phyloP scores from a whole-genome alignment of 2,329 filamentous ascomycete genomes.

The Decorospora gaudefroyi region DNA sequence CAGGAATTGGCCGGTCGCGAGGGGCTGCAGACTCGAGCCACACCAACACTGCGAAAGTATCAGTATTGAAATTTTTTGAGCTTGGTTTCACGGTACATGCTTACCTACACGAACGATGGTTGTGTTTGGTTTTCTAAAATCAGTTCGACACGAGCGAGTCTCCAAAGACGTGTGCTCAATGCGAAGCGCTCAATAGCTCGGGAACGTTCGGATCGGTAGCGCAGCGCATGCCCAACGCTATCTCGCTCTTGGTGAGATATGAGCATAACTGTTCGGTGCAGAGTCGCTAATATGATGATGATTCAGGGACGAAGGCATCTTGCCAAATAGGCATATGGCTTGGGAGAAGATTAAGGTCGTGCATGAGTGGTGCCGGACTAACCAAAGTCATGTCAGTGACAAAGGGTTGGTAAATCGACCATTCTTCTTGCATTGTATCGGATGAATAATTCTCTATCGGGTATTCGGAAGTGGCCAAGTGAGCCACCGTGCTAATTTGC shows the following conservation, averaged over 20 bases:
- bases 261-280: constrained; percentile 27
- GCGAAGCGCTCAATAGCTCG: not conserved
- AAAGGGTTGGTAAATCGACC: constrained; percentile 55
- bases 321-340: constrained; percentile 43
- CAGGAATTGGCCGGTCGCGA: no score
- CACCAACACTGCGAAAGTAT: not conserved
- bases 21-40: no score
- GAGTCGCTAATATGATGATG: constrained; percentile 41
- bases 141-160: no score
- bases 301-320: constrained; percentile 54
- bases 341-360: constrained; percentile 44
- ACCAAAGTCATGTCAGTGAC: constrained; percentile 47
- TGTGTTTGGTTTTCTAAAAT: constrained; percentile 2
- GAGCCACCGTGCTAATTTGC: constrained; percentile 26
- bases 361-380: constrained; percentile 42
- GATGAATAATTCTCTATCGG: constrained; percentile 33
- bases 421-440: constrained; percentile 51
- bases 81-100: not conserved
- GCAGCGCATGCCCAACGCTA: not conserved
- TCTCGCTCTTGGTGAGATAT: no score
- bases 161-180: no score
- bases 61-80: not conserved
- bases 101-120: constrained; percentile 1
- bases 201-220: not conserved
- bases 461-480: constrained; percentile 34